Evolutionary conservation across 148 eudicot genomes (phyloP).

Genomic region (Cornus florida): DNA sequence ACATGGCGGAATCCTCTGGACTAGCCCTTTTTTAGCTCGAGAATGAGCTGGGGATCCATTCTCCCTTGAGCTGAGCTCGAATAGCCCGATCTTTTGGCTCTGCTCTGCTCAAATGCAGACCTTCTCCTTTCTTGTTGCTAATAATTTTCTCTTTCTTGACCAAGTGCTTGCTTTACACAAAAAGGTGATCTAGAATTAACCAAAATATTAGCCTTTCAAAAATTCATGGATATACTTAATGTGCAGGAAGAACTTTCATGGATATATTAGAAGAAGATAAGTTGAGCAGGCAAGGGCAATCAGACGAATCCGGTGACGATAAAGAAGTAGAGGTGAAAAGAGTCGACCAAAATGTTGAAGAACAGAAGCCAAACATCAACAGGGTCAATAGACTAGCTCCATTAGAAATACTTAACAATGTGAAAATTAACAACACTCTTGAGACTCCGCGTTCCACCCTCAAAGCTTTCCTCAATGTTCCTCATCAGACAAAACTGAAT

Average conservation of each 20-base stretch:
- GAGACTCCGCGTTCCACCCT: conserved; percentile 36
- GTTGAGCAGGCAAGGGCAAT: background rate
- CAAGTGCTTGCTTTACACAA: too few species aligned
- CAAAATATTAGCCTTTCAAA: too few species aligned
- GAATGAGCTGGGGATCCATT: too few species aligned
- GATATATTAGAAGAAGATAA: conserved; percentile 26
- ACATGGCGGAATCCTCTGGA: too few species aligned
- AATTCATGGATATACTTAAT: background rate
- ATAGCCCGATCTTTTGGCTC: too few species aligned
- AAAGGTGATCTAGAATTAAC: background rate
- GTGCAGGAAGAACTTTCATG: conserved; percentile 17
- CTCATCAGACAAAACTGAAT: conserved; percentile 7
- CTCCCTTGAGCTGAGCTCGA: too few species aligned
- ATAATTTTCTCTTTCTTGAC: too few species aligned
- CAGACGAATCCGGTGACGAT: background rate
- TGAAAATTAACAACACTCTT: conserved; percentile 29
- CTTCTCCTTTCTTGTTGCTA: too few species aligned
- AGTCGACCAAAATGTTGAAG: background rate
- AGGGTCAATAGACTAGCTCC: conserved; percentile 13
- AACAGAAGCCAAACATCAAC: background rate
- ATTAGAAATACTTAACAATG: conserved; percentile 29
- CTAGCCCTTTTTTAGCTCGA: too few species aligned
- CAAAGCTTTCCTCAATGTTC: conserved; percentile 18
- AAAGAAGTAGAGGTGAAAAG: background rate
- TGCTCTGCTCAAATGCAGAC: too few species aligned